Conservation (phyloP, 2,329 filamentous ascomycete species). For the Talaromyces sp. region DNA sequence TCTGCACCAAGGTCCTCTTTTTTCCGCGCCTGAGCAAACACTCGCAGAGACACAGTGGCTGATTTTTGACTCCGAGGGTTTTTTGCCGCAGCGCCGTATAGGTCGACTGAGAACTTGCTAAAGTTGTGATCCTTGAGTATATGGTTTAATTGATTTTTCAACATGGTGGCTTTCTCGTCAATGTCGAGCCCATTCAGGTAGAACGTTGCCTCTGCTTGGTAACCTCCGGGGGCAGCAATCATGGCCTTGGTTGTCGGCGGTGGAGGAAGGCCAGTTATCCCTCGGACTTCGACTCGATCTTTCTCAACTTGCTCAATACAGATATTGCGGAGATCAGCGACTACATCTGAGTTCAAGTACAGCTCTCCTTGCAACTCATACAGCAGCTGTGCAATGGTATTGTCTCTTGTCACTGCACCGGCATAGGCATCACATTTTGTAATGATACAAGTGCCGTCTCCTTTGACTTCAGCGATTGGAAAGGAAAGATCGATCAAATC, state of each 20-base stretch:
- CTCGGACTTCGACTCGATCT: constrained; percentile 2
- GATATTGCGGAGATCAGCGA: background rate
- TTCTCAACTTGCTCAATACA: background rate
- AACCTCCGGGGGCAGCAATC: constrained; percentile 22
- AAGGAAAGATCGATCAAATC: constrained; percentile 15
- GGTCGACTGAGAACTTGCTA: constrained; percentile 30
- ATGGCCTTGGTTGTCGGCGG: constrained; percentile 20
- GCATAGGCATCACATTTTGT: constrained; percentile 12
- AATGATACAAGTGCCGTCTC: constrained; percentile 14
- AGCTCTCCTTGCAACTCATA: constrained; percentile 23
- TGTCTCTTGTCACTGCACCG: constrained; percentile 18
- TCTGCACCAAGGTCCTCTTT: constrained; percentile 15
- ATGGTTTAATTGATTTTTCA: constrained; percentile 15
- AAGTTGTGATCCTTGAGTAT: constrained; percentile 26
- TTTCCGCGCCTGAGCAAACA: background rate
- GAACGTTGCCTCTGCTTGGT: constrained; percentile 21
- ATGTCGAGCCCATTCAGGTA: constrained; percentile 23
- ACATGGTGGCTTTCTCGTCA: constrained; percentile 19
- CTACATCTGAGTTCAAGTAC: constrained; percentile 9
- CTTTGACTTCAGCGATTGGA: constrained; percentile 20
- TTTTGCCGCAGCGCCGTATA: constrained; percentile 9
- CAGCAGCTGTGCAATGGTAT: constrained; percentile 19
- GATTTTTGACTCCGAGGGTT: constrained; percentile 20
- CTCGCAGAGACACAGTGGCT: constrained; percentile 10
- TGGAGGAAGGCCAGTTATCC: constrained; percentile 15